A percentile compares a stretch with the other conserved stretches of the same genome.
These are phyloP conservation scores for Salix koriyanagi DNA, from an alignment of 345 rosid genomes.

Conservation along the genomic window DNA sequence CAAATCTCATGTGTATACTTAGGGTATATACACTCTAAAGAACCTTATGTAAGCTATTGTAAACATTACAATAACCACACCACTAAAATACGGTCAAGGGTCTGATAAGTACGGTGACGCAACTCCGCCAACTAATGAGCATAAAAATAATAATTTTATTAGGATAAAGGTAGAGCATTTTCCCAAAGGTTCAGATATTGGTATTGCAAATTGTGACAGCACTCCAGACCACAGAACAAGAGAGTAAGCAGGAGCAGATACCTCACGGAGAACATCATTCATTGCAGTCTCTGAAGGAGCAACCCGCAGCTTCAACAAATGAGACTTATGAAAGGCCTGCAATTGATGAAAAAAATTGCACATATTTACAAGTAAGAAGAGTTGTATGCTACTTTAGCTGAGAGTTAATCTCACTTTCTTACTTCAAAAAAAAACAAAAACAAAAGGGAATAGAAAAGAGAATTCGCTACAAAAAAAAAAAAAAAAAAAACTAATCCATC, in stretches of 20 bases:
- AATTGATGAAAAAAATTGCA: slow-evolving; percentile 18
- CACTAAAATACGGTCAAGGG: background rate
- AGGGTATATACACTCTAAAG: background rate
- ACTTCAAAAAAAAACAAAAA: background rate
- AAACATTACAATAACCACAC: background rate
- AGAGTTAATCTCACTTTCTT: background rate
- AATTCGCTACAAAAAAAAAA: background rate
- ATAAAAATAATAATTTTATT: background rate
- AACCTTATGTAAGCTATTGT: background rate
- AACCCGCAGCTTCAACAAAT: slow-evolving; percentile 75
- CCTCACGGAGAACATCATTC: slow-evolving; percentile 97
- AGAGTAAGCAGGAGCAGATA: slow-evolving; percentile 24
- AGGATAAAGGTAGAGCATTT: background rate
- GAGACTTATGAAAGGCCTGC: slow-evolving; percentile 95
- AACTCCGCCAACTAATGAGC: background rate
- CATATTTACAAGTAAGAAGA: background rate
- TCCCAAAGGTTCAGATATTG: background rate
- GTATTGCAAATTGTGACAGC: background rate
- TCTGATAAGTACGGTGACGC: background rate
- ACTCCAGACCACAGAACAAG: background rate
- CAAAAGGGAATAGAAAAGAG: background rate
- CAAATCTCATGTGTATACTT: too few species aligned
- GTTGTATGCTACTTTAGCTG: background rate
- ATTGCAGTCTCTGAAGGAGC: slow-evolving; percentile 99
- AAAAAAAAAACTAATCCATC: background rate